phyloP scores from a whole-genome alignment of 768 basidiomycete genomes.

The Lactifluus hygrophoroides region DNA sequence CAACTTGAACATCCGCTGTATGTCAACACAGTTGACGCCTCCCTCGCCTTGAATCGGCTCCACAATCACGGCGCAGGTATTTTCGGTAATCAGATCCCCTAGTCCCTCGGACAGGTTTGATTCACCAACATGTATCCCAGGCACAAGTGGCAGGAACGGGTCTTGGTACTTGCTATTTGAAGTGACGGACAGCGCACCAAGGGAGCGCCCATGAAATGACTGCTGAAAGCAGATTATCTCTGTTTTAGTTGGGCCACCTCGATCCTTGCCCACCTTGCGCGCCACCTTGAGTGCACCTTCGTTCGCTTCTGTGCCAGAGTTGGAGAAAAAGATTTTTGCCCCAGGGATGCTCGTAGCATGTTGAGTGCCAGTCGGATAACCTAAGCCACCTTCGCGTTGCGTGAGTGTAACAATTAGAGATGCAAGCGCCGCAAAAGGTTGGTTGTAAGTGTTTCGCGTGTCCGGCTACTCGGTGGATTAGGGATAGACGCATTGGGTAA shows the following conservation, averaged over 20 bases:
- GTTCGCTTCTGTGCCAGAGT: slow-evolving; percentile 96
- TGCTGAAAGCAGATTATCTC: slow-evolving; percentile 84
- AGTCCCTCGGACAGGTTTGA: slow-evolving; percentile 64
- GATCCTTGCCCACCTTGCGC: slow-evolving; percentile 83
- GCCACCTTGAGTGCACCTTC: slow-evolving; percentile 96
- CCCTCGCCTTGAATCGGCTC: slow-evolving; percentile 99
- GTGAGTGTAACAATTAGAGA: slow-evolving; percentile 77
- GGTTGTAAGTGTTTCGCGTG: slow-evolving; percentile 47
- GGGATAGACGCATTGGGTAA: slow-evolving; percentile 26
- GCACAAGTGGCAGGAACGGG: slow-evolving; percentile 86
- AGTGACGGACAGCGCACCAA: slow-evolving; percentile 92
- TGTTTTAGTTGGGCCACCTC: slow-evolving; percentile 49
- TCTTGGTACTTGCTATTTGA: slow-evolving; percentile 89
- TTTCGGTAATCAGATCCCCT: slow-evolving; percentile 54
- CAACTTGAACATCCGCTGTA: slow-evolving; percentile 69
- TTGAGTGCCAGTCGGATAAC: slow-evolving; percentile 43
- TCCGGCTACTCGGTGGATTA: slow-evolving; percentile 19
- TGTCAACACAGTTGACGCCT: slow-evolving; percentile 64
- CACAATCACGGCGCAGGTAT: slow-evolving; percentile 90
- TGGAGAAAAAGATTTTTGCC: slow-evolving; percentile 87
- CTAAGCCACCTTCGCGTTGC: slow-evolving; percentile 77
- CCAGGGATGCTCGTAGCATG: slow-evolving; percentile 28
- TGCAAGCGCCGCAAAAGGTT: slow-evolving; percentile 83
- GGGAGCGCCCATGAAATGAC: slow-evolving; percentile 91
- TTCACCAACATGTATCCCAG: slow-evolving; percentile 69